These are phyloP conservation scores for Podaxis sp. DNA, from an alignment of 768 basidiomycete genomes.

Conservation along the genomic window DNA sequence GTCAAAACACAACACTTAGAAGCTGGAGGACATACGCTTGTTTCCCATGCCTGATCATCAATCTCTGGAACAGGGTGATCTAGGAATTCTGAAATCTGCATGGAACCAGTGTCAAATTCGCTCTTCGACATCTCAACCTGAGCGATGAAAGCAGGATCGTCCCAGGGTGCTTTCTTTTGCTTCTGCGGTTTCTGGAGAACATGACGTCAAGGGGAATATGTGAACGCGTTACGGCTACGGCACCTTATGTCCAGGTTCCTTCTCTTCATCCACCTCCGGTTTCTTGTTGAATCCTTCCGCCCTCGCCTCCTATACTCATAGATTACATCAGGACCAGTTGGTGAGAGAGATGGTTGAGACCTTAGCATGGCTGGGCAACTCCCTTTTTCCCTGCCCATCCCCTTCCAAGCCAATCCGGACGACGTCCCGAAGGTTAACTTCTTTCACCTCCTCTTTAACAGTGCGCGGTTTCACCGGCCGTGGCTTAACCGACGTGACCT, in stretches of 20 bases:
- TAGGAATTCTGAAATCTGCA: constrained; percentile 6
- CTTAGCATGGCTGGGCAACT: constrained; percentile 15
- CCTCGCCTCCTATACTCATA: background rate
- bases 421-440: background rate
- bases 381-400: background rate
- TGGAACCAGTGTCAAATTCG: background rate
- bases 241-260: background rate
- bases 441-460: background rate
- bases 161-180: constrained; percentile 31
- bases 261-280: background rate
- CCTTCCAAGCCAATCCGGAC: constrained; percentile 30
- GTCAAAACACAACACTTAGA: background rate
- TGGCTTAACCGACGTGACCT: background rate
- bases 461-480: constrained; percentile 1
- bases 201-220: background rate
- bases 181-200: constrained; percentile 20
- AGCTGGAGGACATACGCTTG: background rate
- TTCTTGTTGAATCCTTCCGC: background rate
- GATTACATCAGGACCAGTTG: background rate
- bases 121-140: constrained; percentile 10
- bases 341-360: background rate
- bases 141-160: constrained; percentile 22
- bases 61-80: constrained; percentile 17
- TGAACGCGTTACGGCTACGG: background rate
- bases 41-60: constrained; percentile 30